phyloP scores from a whole-genome alignment of 2,329 filamentous ascomycete species.

The Arthrobotrys entomopaga region DNA sequence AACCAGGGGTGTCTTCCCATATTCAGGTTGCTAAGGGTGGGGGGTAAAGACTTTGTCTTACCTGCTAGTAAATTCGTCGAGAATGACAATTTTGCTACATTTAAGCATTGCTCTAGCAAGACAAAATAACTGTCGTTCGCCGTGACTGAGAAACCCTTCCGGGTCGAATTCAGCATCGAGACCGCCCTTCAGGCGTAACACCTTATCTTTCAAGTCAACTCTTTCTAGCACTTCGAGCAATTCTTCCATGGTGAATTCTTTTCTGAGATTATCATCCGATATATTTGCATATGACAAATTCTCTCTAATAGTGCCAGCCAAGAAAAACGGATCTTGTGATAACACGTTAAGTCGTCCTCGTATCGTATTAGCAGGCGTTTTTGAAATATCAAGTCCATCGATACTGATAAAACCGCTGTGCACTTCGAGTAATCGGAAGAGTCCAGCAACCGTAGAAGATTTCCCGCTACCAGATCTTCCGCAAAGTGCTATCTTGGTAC shows the following conservation, averaged over 20 bases:
- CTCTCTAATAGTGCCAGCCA: slow-evolving; percentile 22
- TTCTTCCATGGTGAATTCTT: not conserved
- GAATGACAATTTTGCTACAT: slow-evolving; percentile 18
- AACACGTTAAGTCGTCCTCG: slow-evolving; percentile 29
- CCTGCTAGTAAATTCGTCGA: slow-evolving; percentile 37
- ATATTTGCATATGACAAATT: slow-evolving; percentile 21
- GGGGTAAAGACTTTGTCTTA: not conserved
- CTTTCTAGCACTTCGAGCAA: slow-evolving; percentile 14
- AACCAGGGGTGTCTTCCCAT: no score
- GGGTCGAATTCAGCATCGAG: slow-evolving; percentile 23
- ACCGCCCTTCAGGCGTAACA: slow-evolving; percentile 4
- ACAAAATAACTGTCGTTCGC: slow-evolving; percentile 64
- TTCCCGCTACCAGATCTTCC: slow-evolving; percentile 44
- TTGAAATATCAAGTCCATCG: slow-evolving; percentile 28
- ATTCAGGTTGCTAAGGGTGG: no score
- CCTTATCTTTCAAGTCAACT: slow-evolving; percentile 27
- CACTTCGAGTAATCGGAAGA: slow-evolving; percentile 25
- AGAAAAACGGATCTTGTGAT: slow-evolving; percentile 35
- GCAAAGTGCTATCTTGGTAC: slow-evolving; percentile 25
- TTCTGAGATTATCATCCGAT: not conserved
- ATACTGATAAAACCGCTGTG: slow-evolving; percentile 21
- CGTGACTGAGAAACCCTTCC: slow-evolving; percentile 17
- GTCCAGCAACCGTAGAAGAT: slow-evolving; percentile 23
- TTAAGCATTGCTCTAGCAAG: slow-evolving; percentile 65
- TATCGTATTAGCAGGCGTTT: slow-evolving; percentile 1